Evolutionary conservation across 805 yeast genomes (phyloP).

Genomic region (Phaffomyces thermotolerans): DNA sequence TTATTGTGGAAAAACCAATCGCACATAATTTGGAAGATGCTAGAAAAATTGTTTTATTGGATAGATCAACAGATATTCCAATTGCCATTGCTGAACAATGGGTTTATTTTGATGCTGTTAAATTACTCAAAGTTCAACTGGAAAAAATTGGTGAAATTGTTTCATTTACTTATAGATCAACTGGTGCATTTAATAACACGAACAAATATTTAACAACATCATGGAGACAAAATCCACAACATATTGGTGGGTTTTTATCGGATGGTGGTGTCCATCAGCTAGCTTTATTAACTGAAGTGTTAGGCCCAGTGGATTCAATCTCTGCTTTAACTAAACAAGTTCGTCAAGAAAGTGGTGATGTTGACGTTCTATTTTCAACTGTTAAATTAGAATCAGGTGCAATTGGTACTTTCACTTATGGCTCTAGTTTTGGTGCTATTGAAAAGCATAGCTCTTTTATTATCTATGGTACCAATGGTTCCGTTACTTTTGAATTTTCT

Average conservation of each 20-base stretch:
- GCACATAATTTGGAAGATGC: constrained; percentile 84
- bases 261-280: constrained; percentile 98
- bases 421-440: constrained; percentile 60
- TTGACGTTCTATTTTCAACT: constrained; percentile 73
- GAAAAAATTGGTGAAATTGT: constrained; percentile 65
- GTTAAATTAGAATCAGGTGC: constrained; percentile 79
- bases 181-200: constrained; percentile 59
- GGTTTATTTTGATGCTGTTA: constrained; percentile 61
- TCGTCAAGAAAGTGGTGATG: constrained; percentile 70
- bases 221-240: constrained; percentile 90
- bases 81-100: constrained; percentile 82
- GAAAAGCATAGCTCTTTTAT: constrained; percentile 59
- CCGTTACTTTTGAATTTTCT: constrained; percentile 60
- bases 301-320: constrained; percentile 67
- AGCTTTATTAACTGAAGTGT: constrained; percentile 73
- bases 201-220: constrained; percentile 61
- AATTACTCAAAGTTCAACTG: constrained; percentile 46
- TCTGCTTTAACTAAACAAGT: constrained; percentile 76
- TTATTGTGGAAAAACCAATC: constrained; percentile 84
- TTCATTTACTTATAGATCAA: constrained; percentile 64
- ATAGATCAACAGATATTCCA: constrained; percentile 56
- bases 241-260: constrained; percentile 84
- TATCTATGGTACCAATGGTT: constrained; percentile 76
- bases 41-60: constrained; percentile 61
- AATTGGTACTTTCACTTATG: constrained; percentile 27